Base-by-base conservation (phyloP, 352 stramenopile genomes). In the Globisporangium ultimum region DNA sequence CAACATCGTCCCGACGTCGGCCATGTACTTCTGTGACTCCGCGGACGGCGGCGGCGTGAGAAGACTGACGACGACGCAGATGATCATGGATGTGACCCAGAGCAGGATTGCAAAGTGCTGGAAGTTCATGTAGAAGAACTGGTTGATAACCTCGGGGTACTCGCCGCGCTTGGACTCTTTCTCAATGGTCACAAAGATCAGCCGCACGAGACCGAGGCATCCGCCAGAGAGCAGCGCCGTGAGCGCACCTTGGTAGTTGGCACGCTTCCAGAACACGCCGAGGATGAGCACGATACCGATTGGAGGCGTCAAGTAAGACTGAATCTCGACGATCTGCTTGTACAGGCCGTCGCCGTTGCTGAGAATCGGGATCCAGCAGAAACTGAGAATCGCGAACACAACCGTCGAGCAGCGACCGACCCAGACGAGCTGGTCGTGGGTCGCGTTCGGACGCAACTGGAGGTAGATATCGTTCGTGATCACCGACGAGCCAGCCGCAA, bases 121-220 rank as follows among this genome's bases (percentile, higher is more conserved):
- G 59, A 89, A 89, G 63, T 87, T 82, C 68, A 89, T 83, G 66
- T 84, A 83, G 57, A 86, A 86, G 51, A 86, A 89, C 0, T 66
- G 68, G 56, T 89, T 73, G 42, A 68, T 57, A 17, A 82, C 55
- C 13, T 18, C 54, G 6, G 75, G 69, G n/a, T 81, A 64, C 14
- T 75, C 56, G 46, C 71, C 74, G 28, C 78, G 67, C 54, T 74
- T 68, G 45, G 50, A 66, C 52, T 82, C 66, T 36, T 76, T 68
- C 49, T 80, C 78, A 47, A 78, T 79, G 18, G 71, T 80, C 46
- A 85, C 69, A 53, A 86, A 87, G 52, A 89, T 78, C 20, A 84
- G 55, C 8, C 78, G 74, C 36, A 67, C 63, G 41, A 84, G 72
- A 2, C 71, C 74, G 11, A 86, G 66, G 17, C 74, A 49, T 18